Conservation (phyloP, 129 eudicot genomes). For the Saussurea involucrata region DNA sequence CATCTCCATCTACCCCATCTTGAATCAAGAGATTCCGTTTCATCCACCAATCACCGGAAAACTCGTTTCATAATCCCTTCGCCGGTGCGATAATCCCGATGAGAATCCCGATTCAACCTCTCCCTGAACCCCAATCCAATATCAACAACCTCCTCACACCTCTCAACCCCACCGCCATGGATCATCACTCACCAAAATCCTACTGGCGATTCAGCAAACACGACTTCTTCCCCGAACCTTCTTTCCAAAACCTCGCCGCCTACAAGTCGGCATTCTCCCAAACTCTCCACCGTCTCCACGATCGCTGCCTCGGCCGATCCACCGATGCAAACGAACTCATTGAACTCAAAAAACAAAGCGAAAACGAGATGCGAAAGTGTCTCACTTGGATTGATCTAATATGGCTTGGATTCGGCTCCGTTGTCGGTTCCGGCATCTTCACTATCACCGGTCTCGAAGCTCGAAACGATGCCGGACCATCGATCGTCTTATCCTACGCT, state of each 20-base stretch:
- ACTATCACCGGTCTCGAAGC: conserved; percentile 74
- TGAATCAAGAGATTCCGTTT: background rate
- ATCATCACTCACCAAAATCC: conserved; percentile 30
- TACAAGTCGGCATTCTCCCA: conserved; percentile 53
- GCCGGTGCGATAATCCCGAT: conserved; percentile 13
- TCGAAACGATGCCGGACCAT: conserved; percentile 65
- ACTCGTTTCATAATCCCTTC: background rate
- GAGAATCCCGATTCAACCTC: conserved; percentile 8
- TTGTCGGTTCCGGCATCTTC: conserved; percentile 87
- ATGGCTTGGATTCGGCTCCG: conserved; percentile 84
- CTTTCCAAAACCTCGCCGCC: conserved; percentile 48
- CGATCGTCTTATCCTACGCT: conserved; percentile 63
- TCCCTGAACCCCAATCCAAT: conserved; percentile 3
- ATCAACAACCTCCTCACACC: conserved; percentile 21
- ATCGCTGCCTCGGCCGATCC: conserved; percentile 68
- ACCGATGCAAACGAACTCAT: conserved; percentile 53
- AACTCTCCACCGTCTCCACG: conserved; percentile 50
- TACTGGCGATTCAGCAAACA: conserved; percentile 72
- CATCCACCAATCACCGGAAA: background rate
- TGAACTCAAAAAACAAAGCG: conserved; percentile 46
- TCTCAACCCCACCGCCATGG: conserved; percentile 17
- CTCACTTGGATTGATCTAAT: conserved; percentile 81
- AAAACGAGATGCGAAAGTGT: conserved; percentile 54
- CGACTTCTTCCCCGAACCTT: conserved; percentile 72
- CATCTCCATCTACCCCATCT: too few species aligned